These are phyloP conservation scores for Candida takata DNA, from an alignment of 805 yeast genomes.

Conservation along the genomic window DNA sequence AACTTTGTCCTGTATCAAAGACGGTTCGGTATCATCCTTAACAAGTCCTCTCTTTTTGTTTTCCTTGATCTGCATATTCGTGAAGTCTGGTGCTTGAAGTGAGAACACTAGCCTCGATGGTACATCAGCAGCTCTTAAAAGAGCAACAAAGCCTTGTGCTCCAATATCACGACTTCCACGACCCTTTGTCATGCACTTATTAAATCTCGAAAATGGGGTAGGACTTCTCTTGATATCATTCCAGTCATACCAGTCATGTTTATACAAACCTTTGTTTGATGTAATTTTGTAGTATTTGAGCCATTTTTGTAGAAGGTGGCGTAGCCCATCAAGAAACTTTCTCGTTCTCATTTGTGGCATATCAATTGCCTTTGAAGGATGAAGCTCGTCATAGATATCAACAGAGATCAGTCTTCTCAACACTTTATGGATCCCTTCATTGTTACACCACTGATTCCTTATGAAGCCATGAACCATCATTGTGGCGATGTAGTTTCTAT, in stretches of 20 bases:
- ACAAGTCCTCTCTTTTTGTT: not conserved
- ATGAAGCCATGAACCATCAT: slow-evolving; percentile 61
- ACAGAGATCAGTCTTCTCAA: slow-evolving; percentile 44
- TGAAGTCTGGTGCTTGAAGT: slow-evolving; percentile 85
- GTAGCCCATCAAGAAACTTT: slow-evolving; percentile 69
- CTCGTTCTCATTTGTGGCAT: slow-evolving; percentile 44
- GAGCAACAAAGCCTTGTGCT: slow-evolving; percentile 80
- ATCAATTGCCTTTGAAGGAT: slow-evolving; percentile 35
- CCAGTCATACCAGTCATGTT: slow-evolving; percentile 39
- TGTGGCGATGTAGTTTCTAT: slow-evolving; percentile 48
- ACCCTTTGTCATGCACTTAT: slow-evolving; percentile 33
- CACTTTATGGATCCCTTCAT: slow-evolving; percentile 31
- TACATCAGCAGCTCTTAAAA: slow-evolving; percentile 64
- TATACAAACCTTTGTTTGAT: slow-evolving; percentile 28
- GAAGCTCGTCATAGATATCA: slow-evolving; percentile 38
- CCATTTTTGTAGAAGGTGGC: slow-evolving; percentile 62
- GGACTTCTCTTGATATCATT: slow-evolving; percentile 9
- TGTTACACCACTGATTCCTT: slow-evolving; percentile 72
- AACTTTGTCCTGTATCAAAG: slow-evolving; percentile 12
- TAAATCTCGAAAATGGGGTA: slow-evolving; percentile 35
- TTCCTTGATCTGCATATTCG: slow-evolving; percentile 25
- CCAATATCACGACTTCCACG: slow-evolving; percentile 73
- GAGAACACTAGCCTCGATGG: slow-evolving; percentile 74
- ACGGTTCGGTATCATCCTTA: not conserved
- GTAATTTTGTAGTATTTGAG: slow-evolving; percentile 43